Base-by-base conservation (phyloP, 228 moss, liverwort and hornwort species). In the Sphagnum magellanicum region DNA sequence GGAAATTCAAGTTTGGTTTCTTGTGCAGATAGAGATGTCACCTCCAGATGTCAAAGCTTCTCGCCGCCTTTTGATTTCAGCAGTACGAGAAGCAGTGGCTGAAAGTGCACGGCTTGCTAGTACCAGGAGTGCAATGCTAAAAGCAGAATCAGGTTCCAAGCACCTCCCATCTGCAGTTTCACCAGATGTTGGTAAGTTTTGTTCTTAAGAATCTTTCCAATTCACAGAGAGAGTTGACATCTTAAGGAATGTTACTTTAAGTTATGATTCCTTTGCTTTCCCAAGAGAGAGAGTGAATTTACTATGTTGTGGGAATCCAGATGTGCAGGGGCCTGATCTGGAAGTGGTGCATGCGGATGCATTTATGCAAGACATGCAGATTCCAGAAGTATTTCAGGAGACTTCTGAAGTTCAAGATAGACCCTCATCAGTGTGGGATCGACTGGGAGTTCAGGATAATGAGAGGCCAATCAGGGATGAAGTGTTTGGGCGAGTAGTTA, bases 111-210 rank as follows among this genome's bases (percentile, higher is more conserved):
- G 83, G 67, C 72, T 86, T 75, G 75, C 83, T 50, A 83, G 67
- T 60, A 91, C 81, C 61, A 78, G 82, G 72, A 81, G 81, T 75
- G 75, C 78, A 4, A 73, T 82, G 70, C 79, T 62, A 77, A 84
- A 76, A 72, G 71, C 76, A 5, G 91, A 95, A 79, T 92, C 90
- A 74, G 81, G 66, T 50, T 46, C 67, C 59, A 96, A 90, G 83
- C 96, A 93, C 68, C 81, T 96, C 52, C 91, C 91, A 67, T 93
- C 96, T 77, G 96, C 93, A 69, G 97, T 97, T 50, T 84, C 72
- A 12, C 81, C 84, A 64, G 89, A 83, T 75, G 79, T 75, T 73
- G 91, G 89, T 92, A 86, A 68, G 78, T 48, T 47, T 6, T 9
- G 6, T 6, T 48, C 49, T 10, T 63, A n/a, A 63, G 15, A n/a